Conservation (phyloP, 495 filamentous ascomycete genomes). For the Cercophora sp. region DNA sequence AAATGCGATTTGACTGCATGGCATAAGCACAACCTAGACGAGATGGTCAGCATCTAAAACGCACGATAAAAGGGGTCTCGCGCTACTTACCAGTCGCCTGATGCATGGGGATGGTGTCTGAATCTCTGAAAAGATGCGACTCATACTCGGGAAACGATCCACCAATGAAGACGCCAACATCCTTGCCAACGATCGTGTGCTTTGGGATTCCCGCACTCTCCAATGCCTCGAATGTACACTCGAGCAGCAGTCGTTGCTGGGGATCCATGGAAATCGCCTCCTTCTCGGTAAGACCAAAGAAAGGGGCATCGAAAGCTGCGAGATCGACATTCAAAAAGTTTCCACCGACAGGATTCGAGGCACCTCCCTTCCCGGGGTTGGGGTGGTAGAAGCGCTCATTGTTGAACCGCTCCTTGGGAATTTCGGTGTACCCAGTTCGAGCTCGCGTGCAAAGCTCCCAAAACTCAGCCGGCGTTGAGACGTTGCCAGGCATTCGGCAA, state of each 20-base stretch:
- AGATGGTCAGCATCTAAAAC: conserved; percentile 22
- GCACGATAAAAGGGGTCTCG: not conserved
- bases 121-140: conserved; percentile 73
- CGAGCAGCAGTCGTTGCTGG: conserved; percentile 72
- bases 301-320: conserved; percentile 73
- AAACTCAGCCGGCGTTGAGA: conserved; percentile 51
- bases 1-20: conserved; percentile 61
- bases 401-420: conserved; percentile 68
- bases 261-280: conserved; percentile 82
- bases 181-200: conserved; percentile 66
- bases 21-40: conserved; percentile 39
- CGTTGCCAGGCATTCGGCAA: conserved; percentile 50
- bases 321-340: conserved; percentile 73
- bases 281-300: conserved; percentile 73
- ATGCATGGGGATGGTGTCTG: conserved; percentile 56
- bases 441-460: conserved; percentile 57
- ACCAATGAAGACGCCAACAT: conserved; percentile 81
- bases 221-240: conserved; percentile 80
- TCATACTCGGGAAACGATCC: conserved; percentile 83
- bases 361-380: conserved; percentile 67
- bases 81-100: conserved; percentile 39
- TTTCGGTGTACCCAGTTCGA: conserved; percentile 52
- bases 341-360: conserved; percentile 71
- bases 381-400: conserved; percentile 68
- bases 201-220: conserved; percentile 85